Percentiles rank a stretch among this genome's conserved stretches.
Conservation (phyloP, 2,329 filamentous ascomycete genomes). For the Claviceps quebecensis region DNA sequence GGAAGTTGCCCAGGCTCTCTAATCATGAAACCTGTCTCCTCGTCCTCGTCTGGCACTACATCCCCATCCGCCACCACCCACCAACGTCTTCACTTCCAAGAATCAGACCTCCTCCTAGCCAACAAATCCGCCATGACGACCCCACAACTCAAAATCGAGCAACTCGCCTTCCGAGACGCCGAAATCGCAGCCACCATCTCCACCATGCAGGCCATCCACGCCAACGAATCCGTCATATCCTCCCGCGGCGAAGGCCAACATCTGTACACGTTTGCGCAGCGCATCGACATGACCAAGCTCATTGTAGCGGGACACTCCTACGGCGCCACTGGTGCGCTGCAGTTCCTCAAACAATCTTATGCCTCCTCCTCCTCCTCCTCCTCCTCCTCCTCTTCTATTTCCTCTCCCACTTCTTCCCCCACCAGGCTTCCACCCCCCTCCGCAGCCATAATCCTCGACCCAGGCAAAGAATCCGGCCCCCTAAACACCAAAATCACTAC, state of each 20-base stretch:
- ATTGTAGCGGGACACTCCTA: constrained; percentile 51
- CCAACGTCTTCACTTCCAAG: constrained; percentile 21
- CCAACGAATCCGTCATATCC: constrained; percentile 24
- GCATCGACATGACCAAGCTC: constrained; percentile 39
- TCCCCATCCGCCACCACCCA: constrained; percentile 18
- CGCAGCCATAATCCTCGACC: constrained; percentile 49
- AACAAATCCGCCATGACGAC: constrained; percentile 19
- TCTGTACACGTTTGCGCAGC: constrained; percentile 34
- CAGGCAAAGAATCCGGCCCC: constrained; percentile 48
- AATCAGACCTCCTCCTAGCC: constrained; percentile 18
- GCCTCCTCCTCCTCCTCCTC: constrained; percentile 27
- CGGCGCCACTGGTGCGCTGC: constrained; percentile 49
- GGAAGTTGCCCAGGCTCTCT: constrained; percentile 33
- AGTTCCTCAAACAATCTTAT: constrained; percentile 36
- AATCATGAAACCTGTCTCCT: constrained; percentile 13
- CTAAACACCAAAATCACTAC: constrained; percentile 45
- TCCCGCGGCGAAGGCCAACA: constrained; percentile 30
- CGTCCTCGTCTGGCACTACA: background rate
- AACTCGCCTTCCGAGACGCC: constrained; percentile 35
- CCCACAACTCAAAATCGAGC: constrained; percentile 26
- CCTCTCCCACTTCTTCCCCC: constrained; percentile 25
- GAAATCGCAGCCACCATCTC: constrained; percentile 32
- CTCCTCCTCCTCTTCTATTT: constrained; percentile 21
- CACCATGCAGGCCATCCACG: constrained; percentile 26
- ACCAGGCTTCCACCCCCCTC: constrained; percentile 30